Evolutionary conservation across 2,329 filamentous ascomycete genomes (phyloP), one percentile per base, ranked within the genome.

Genomic region (Talaromyces pinophilus): DNA sequence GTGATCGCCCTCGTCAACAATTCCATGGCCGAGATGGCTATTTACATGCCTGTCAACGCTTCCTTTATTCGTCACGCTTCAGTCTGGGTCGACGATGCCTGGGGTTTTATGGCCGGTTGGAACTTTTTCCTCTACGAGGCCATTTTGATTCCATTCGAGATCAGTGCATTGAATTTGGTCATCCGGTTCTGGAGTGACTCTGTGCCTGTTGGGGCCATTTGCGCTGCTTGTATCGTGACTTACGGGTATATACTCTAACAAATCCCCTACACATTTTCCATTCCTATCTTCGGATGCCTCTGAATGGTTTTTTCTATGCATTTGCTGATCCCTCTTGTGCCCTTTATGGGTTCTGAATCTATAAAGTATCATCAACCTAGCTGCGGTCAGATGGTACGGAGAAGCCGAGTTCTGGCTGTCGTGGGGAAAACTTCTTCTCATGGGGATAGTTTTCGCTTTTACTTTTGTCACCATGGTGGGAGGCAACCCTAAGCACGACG

Each of bases 41-140:
- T 91, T 63, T 95, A 90, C 90, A 78, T 95, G 46, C 92, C 92
- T 62, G 84, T 93, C 72, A 86, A 87, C 64, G 87, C 90, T 74
- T 92, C 92, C 71, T 96, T 95, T 79, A 91, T 91, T 68, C 90
- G 90, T 72, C 94, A 94, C 74, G 91, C 92, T 28, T 85, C 88
- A 66, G 86, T 92, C 59, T 95, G 92, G 81, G 90, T 88, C 73
- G 91, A 95, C 72, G 91, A 91, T 63, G 90, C 91, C 67, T 85
- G 95, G 35, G 92, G 92, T 65, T 95, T 95, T 76, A 86, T 90
- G 91, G 91, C 30, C 93, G 86, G 83, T 87, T 83, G 84, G 91
- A 80, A 70, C 77, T 78, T 63, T 64, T 54, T 38, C 44, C 61
- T 59, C 8, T 54, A 40, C 13, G 59, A 50, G 15, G 59, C 46